Conservation (phyloP, 2,329 filamentous ascomycete genomes). For the Clathrospora elynae region DNA sequence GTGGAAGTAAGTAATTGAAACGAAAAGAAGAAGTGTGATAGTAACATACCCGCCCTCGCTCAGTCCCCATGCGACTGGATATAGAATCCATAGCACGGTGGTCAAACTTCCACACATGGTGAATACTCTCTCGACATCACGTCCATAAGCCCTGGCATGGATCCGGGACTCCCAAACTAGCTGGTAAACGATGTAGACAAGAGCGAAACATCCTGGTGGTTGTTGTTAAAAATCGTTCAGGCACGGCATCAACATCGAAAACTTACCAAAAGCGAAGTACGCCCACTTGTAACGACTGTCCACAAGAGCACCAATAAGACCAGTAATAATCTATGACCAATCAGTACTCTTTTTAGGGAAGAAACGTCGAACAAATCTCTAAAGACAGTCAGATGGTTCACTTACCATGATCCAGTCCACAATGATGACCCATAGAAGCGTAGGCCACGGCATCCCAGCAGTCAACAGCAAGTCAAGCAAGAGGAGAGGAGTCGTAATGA, state of each 20-base stretch:
- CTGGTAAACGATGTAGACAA: constrained; percentile 66
- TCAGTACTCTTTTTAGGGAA: not conserved
- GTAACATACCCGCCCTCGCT: constrained; percentile 53
- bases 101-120: constrained; percentile 63
- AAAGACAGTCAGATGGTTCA: not conserved
- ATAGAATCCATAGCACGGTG: constrained; percentile 66
- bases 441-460: constrained; percentile 67
- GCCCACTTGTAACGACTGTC: constrained; percentile 69
- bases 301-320: constrained; percentile 69
- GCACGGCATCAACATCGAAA: not conserved
- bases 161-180: constrained; percentile 62
- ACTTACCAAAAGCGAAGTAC: constrained; percentile 61
- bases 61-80: constrained; percentile 66
- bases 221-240: not conserved
- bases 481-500: constrained; percentile 68
- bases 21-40: too few relatives aligned
- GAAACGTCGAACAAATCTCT: not conserved
- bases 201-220: constrained; percentile 46
- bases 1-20: constrained; percentile 28
- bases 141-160: constrained; percentile 61
- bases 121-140: constrained; percentile 60
- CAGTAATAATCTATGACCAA: constrained; percentile 58
- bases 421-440: constrained; percentile 65
- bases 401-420: constrained; percentile 65
- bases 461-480: constrained; percentile 67